Conservation (phyloP, 768 basidiomycete genomes). For the Boletus sensibilis region DNA sequence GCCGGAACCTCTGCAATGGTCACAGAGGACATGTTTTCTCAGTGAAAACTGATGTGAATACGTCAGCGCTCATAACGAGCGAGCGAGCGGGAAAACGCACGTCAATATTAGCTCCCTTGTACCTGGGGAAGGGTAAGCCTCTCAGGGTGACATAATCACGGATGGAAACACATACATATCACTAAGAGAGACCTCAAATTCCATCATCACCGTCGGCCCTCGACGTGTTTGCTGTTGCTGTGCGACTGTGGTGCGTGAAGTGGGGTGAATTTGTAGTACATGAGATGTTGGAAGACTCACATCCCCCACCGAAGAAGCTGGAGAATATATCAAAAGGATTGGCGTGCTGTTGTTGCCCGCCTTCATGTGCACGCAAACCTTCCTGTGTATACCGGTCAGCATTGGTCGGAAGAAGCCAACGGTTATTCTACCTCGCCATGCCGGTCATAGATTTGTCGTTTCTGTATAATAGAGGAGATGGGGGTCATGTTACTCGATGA, state of each 20-base stretch:
- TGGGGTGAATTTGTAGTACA: not conserved
- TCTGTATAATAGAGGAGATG: constrained; percentile 44
- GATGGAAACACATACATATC: constrained; percentile 59
- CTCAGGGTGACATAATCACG: not conserved
- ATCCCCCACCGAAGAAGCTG: constrained; percentile 84
- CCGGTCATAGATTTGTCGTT: constrained; percentile 90
- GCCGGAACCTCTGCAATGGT: constrained; percentile 94
- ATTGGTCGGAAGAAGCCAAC: not conserved
- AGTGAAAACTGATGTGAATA: constrained; percentile 73
- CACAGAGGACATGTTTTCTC: constrained; percentile 89
- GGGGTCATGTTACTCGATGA: not conserved
- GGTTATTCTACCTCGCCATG: constrained; percentile 71
- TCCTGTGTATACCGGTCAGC: constrained; percentile 49
- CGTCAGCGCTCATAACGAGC: not conserved
- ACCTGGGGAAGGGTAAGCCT: constrained; percentile 43
- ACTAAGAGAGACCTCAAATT: constrained; percentile 83
- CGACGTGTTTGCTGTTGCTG: constrained; percentile 62
- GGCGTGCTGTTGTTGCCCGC: constrained; percentile 67
- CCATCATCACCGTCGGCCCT: constrained; percentile 73
- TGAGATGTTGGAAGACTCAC: constrained; percentile 41
- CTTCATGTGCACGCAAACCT: constrained; percentile 88
- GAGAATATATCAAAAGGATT: constrained; percentile 97
- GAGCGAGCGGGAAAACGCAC: constrained; percentile 37
- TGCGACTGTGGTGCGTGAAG: constrained; percentile 13
- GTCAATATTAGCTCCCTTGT: constrained; percentile 84